Evolutionary conservation across 768 basidiomycete species (phyloP).

Genomic region (Psilocybe azurescens): DNA sequence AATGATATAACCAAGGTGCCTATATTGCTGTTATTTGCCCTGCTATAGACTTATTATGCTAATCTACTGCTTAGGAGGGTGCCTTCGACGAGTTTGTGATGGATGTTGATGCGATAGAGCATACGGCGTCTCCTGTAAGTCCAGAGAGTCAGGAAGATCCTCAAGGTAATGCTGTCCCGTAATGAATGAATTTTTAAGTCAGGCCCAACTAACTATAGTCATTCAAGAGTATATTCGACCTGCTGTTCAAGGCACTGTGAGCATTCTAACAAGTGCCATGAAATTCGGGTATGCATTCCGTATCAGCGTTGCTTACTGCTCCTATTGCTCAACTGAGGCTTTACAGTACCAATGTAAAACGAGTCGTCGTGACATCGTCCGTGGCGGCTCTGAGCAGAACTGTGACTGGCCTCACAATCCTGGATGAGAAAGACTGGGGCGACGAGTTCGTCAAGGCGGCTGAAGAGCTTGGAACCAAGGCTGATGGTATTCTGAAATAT

Average conservation of each 20-base stretch:
- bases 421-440: slow-evolving; percentile 66
- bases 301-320: not conserved
- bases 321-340: too few species aligned
- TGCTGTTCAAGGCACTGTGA: slow-evolving; percentile 71
- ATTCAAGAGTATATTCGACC: slow-evolving; percentile 37
- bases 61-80: slow-evolving; percentile 44
- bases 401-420: too few species aligned
- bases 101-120: slow-evolving; percentile 73
- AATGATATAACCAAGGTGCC: slow-evolving; percentile 60
- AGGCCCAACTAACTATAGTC: not conserved
- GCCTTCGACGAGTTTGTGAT: slow-evolving; percentile 83
- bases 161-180: slow-evolving; percentile 22
- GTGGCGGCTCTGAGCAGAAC: too few species aligned
- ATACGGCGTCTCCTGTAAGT: slow-evolving; percentile 67
- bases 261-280: slow-evolving; percentile 61
- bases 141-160: slow-evolving; percentile 46
- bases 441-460: slow-evolving; percentile 46
- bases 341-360: too few species aligned
- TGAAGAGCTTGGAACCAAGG: slow-evolving; percentile 47
- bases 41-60: slow-evolving; percentile 21
- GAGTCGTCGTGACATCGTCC: too few species aligned
- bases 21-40: not conserved
- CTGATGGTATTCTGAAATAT: slow-evolving; percentile 45
- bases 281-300: not conserved
- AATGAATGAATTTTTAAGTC: too few species aligned